Evolutionary conservation across 371 early-diverging fungal species (phyloP).

Genomic region (Gilbertella persicaria): DNA sequence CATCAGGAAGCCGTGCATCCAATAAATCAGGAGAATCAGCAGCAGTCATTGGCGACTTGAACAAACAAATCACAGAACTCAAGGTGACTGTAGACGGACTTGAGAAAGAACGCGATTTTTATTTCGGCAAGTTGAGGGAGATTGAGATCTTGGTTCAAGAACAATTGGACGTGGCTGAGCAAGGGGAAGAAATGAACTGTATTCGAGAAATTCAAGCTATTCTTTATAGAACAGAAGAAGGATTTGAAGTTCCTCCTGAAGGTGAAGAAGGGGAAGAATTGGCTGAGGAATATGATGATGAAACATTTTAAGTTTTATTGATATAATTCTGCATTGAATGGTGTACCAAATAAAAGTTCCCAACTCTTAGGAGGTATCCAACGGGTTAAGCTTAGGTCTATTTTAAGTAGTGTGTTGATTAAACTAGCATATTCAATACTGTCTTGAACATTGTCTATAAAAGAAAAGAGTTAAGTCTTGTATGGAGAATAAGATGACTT

Average conservation of each 20-base stretch:
- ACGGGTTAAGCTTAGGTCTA: constrained; percentile 1
- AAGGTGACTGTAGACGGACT: constrained; percentile 80
- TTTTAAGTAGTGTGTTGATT: constrained; percentile 45
- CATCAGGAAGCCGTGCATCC: constrained; percentile 27
- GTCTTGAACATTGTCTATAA: constrained; percentile 67
- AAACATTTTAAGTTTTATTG: constrained; percentile 60
- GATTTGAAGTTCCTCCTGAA: constrained; percentile 49
- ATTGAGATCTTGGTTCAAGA: constrained; percentile 90
- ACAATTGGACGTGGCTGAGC: constrained; percentile 45
- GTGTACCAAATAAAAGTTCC: constrained; percentile 60
- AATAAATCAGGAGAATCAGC: constrained; percentile 15
- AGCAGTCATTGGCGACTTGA: constrained; percentile 63
- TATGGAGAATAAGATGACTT: constrained; percentile 6
- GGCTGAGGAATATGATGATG: constrained; percentile 50
- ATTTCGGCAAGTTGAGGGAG: constrained; percentile 88
- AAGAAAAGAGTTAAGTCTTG: neutral
- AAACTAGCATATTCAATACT: constrained; percentile 64
- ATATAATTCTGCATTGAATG: constrained; percentile 39
- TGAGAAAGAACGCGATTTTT: constrained; percentile 94
- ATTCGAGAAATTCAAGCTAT: constrained; percentile 79
- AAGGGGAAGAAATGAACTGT: constrained; percentile 30
- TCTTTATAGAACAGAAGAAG: constrained; percentile 85
- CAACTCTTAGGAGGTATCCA: constrained; percentile 75
- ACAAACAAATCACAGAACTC: constrained; percentile 72
- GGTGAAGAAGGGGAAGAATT: constrained; percentile 32